Base-by-base conservation (phyloP, 805 yeast genomes). In the Yarrowia keelungensis region DNA sequence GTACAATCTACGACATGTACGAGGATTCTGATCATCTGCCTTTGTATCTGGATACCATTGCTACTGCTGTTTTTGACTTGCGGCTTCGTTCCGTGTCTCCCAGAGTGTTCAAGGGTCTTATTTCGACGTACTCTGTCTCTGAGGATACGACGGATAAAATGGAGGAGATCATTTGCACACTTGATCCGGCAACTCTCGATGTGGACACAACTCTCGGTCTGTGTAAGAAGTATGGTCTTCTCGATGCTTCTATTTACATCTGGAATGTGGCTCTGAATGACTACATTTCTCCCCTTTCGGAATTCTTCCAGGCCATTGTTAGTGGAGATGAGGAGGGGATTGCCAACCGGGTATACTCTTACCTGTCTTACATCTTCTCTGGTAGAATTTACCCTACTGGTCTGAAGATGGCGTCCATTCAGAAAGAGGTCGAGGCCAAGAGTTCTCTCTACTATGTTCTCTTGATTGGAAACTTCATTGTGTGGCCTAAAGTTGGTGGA, bases 321-420 rank as follows among this genome's bases (percentile, higher is more conserved):
- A 43, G 68, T 43, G 62, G 56, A 46, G 66, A 68, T 16, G 65
- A 56, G 2, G 10, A 5, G 8, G 43, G 35, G 1, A 74, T 69
- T 74, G 76, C 1, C 71, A 71, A 42, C 81, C 81, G 71, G 79
- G 65, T 86, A 1, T 89, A 79, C 72, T 83, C 87, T 0, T 94
- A 89, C 74, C 75, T 93, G 70, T 83, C 92, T 0, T 89, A 86
- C 73, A 79, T 87, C 11, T 79, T 91, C 36, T 88, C 94, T 0
- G 96, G 97, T 0, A 81, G 95, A 68, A 89, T 88, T 69, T 94
- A 88, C 75, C 98, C 98, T 0, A 87, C 89, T 1, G 90, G 89
- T 54, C 77, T 80, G 38, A 76, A 77, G 19, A 80, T 89, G 26
- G 79, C 76, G 3, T 77, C 75, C 9, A 74, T 72, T 3, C 71